A percentile compares a stretch with the other conserved stretches of the same genome.
Conservation (phyloP, 345 rosid genomes). For the Abelmoschus esculentus region DNA sequence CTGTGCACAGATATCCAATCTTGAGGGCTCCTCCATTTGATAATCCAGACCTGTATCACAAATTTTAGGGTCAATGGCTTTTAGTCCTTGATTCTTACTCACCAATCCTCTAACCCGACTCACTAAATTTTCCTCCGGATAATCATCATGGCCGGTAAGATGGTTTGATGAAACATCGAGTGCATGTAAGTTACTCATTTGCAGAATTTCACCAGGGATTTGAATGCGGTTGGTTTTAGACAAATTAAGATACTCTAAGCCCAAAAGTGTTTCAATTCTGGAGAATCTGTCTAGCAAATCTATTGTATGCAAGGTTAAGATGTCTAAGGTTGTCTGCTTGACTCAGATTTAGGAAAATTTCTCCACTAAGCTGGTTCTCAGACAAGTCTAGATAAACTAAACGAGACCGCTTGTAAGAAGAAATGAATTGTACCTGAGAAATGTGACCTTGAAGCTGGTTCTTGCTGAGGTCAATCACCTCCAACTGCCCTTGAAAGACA, state of each 20-base stretch:
- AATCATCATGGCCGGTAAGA: constrained; percentile 59
- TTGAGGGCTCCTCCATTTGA: constrained; percentile 82
- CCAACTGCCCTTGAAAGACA: constrained; percentile 39
- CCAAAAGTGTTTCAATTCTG: constrained; percentile 28
- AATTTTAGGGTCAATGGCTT: constrained; percentile 71
- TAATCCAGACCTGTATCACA: constrained; percentile 47
- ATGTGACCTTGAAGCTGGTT: constrained; percentile 75
- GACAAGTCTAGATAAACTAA: constrained; percentile 76
- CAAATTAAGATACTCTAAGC: constrained; percentile 70
- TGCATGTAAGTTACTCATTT: constrained; percentile 39
- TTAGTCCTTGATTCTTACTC: constrained; percentile 52
- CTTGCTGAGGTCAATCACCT: constrained; percentile 64
- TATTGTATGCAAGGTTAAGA: constrained; percentile 70
- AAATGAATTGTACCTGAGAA: constrained; percentile 70
- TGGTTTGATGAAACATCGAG: constrained; percentile 75
- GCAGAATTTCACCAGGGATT: constrained; percentile 52
- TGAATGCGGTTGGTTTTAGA: constrained; percentile 44
- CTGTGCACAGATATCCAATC: constrained; percentile 89
- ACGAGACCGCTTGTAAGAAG: constrained; percentile 45
- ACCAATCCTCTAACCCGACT: constrained; percentile 74
- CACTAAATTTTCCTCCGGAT: constrained; percentile 58
- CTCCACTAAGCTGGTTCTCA: constrained; percentile 77
- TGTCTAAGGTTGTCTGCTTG: constrained; percentile 49
- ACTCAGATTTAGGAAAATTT: constrained; percentile 40
- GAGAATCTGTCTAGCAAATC: constrained; percentile 65